Conservation (phyloP, 495 filamentous ascomycete species). For the Terfezia boudieri region DNA sequence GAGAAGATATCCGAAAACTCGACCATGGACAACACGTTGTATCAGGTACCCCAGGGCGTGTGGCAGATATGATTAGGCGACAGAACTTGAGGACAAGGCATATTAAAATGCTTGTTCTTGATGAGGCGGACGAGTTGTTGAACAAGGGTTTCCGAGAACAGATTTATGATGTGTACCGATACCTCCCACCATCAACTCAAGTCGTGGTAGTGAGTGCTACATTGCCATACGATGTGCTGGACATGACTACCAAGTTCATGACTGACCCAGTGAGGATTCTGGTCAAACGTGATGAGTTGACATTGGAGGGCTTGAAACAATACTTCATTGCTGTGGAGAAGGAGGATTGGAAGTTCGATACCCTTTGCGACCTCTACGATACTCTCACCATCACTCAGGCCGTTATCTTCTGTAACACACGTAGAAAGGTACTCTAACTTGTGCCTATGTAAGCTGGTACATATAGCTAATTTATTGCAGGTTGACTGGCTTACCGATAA, state of each 20-base stretch:
- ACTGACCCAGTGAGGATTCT: constrained; percentile 95
- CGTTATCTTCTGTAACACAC: constrained; percentile 99
- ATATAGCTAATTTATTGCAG: neutral
- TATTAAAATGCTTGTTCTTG: constrained; percentile 99
- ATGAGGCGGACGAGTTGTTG: constrained; percentile 97
- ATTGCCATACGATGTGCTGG: constrained; percentile 94
- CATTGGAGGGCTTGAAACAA: constrained; percentile 97
- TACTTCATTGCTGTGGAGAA: constrained; percentile 99
- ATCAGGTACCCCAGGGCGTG: constrained; percentile 89
- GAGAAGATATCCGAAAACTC: constrained; percentile 93
- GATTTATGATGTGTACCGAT: constrained; percentile 99
- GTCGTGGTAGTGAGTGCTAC: constrained; percentile 93
- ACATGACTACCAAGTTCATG: constrained; percentile 99
- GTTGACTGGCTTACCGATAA: constrained; percentile 99
- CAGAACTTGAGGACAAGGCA: constrained; percentile 78
- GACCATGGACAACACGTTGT: constrained; percentile 91
- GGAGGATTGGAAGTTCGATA: constrained; percentile 99
- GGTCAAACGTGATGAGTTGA: constrained; percentile 98
- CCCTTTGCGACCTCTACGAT: constrained; percentile 94
- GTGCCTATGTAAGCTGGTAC: neutral
- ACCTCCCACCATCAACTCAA: constrained; percentile 90
- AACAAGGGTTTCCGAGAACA: constrained; percentile 96
- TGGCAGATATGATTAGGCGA: constrained; percentile 97
- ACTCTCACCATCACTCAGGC: constrained; percentile 98
- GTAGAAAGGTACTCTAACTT: constrained; percentile 41